A percentile compares a stretch with the other conserved stretches of the same genome.
These are phyloP conservation scores for Solanum boliviense DNA, from an alignment of 257 asterid genomes.

Conservation along the genomic window DNA sequence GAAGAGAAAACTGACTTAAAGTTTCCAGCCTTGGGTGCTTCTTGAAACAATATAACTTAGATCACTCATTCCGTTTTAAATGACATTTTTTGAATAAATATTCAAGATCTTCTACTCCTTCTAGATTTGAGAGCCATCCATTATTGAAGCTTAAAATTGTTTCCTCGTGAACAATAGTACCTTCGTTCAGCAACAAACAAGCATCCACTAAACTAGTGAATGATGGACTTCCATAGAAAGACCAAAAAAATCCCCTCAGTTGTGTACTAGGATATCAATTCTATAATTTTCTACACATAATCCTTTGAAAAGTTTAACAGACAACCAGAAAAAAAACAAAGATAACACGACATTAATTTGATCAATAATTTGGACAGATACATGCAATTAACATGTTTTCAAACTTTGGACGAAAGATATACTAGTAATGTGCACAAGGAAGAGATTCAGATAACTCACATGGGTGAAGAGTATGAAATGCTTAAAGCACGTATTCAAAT, in stretches of 20 bases:
- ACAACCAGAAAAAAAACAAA: neutral
- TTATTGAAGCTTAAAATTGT: neutral
- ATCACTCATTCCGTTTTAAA: neutral
- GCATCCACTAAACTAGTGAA: neutral
- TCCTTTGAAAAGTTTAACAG: neutral
- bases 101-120: neutral
- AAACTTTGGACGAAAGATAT: neutral
- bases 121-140: neutral
- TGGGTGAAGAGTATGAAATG: constrained; percentile 64
- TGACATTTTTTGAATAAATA: neutral
- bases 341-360: neutral
- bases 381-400: neutral
- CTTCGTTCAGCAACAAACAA: neutral
- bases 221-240: neutral
- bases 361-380: neutral
- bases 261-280: neutral
- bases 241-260: neutral
- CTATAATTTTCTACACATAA: neutral
- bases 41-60: neutral
- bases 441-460: constrained; percentile 29
- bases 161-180: neutral
- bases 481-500: constrained; percentile 79
- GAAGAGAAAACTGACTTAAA: neutral
- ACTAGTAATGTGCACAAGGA: neutral
- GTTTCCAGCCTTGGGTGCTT: neutral